Conservation (phyloP, 1,284 basidiomycete genomes). For the Fomitiporia mediterranea region DNA sequence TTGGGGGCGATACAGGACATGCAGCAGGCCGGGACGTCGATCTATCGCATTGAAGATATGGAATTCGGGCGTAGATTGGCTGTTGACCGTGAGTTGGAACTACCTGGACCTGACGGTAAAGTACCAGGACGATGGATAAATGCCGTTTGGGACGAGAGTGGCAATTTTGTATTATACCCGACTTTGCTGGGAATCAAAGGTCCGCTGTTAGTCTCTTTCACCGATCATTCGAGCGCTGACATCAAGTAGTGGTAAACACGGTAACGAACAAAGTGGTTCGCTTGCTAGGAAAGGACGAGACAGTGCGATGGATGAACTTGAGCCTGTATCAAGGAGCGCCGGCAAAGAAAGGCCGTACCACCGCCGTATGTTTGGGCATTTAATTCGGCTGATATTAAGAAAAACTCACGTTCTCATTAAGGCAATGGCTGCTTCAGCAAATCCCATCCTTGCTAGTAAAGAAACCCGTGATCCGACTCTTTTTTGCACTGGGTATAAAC, state of each 20-base stretch:
- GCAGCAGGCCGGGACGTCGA: conserved; percentile 90
- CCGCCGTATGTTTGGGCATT: conserved; percentile 51
- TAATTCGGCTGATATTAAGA: neutral
- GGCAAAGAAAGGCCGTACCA: conserved; percentile 79
- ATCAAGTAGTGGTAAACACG: conserved; percentile 78
- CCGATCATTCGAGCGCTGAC: neutral
- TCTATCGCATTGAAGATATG: conserved; percentile 96
- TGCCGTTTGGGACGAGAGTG: conserved; percentile 95
- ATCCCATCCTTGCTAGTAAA: conserved; percentile 87
- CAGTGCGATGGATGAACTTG: conserved; percentile 85
- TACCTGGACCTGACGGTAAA: conserved; percentile 64
- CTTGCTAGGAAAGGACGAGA: conserved; percentile 93
- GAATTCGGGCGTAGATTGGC: conserved; percentile 97
- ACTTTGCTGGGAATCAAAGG: conserved; percentile 95
- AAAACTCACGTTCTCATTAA: conserved; percentile 28
- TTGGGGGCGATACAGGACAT: conserved; percentile 91
- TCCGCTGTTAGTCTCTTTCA: conserved; percentile 31
- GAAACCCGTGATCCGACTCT: conserved; percentile 85
- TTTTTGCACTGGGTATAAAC: conserved; percentile 91
- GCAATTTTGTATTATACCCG: conserved; percentile 90
- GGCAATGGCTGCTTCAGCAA: conserved; percentile 94
- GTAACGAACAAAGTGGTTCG: conserved; percentile 91
- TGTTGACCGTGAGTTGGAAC: conserved; percentile 86
- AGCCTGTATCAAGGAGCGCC: conserved; percentile 92
- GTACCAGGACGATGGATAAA: conserved; percentile 75